These are phyloP conservation scores for Candida lessepsii DNA, from an alignment of 805 yeast species.

Conservation along the genomic window DNA sequence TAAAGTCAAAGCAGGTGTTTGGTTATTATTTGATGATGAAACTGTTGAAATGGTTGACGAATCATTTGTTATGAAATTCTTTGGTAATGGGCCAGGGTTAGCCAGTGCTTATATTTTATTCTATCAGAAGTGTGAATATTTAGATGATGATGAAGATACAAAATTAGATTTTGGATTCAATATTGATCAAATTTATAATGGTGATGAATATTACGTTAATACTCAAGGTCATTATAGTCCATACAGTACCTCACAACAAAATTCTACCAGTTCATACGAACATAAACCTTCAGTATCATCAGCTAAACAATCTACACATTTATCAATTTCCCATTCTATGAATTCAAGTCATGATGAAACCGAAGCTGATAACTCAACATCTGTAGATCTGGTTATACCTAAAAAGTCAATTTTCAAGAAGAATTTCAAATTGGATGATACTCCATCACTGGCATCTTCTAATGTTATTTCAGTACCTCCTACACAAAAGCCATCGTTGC, in stretches of 20 bases:
- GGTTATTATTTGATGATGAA: slow-evolving; percentile 95
- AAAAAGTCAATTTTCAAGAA: slow-evolving; percentile 27
- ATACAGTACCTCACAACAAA: background rate
- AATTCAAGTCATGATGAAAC: slow-evolving; percentile 2
- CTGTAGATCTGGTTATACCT: background rate
- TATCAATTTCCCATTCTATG: slow-evolving; percentile 1
- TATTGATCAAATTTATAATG: slow-evolving; percentile 30
- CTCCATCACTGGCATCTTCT: slow-evolving; percentile 7
- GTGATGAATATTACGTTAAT: slow-evolving; percentile 25
- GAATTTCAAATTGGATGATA: slow-evolving; percentile 27
- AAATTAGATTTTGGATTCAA: slow-evolving; percentile 36
- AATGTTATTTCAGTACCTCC: slow-evolving; percentile 3
- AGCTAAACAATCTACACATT: background rate
- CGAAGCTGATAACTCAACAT: background rate
- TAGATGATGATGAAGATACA: slow-evolving; percentile 36
- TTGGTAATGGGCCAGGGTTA: slow-evolving; percentile 84
- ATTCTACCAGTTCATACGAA: slow-evolving; percentile 2
- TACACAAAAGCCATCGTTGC: slow-evolving; percentile 7
- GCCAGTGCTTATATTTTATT: slow-evolving; percentile 91
- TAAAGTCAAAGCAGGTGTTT: slow-evolving; percentile 73
- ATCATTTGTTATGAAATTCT: slow-evolving; percentile 75
- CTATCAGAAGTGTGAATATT: slow-evolving; percentile 53
- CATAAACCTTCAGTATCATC: slow-evolving; percentile 2
- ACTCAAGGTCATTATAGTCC: background rate
- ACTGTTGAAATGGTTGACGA: slow-evolving; percentile 88